Conservation (phyloP, 1,284 basidiomycete species). For the Phylloporus sp. region DNA sequence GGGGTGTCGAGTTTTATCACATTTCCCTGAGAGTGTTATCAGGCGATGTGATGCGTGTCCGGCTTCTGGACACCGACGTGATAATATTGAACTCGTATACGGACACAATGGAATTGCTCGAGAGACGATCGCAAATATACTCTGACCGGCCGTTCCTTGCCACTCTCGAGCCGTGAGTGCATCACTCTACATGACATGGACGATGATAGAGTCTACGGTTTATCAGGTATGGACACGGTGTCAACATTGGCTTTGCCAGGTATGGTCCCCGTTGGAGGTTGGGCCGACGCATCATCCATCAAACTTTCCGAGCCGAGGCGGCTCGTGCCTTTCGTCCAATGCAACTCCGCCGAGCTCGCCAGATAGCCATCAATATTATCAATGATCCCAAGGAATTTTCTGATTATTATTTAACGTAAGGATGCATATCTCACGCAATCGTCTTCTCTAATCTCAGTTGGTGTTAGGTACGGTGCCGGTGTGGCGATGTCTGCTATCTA, state of each 20-base stretch:
- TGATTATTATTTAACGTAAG: not conserved
- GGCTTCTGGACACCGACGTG: slow-evolving; percentile 12
- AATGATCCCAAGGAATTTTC: not conserved
- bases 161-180: slow-evolving; percentile 11
- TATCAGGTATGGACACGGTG: slow-evolving; percentile 6
- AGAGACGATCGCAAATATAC: slow-evolving; percentile 22
- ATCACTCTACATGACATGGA: no score
- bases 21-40: rapidly evolving
- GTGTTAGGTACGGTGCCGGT: no score
- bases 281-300: slow-evolving; percentile 9
- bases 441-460: no score
- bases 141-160: slow-evolving; percentile 19
- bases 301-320: slow-evolving; percentile 9
- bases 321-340: slow-evolving; percentile 3
- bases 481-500: no score
- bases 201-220: not conserved
- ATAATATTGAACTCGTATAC: slow-evolving; percentile 14
- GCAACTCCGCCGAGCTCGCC: slow-evolving; percentile 15
- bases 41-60: slow-evolving; percentile 21
- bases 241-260: not conserved
- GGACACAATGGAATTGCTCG: slow-evolving; percentile 9
- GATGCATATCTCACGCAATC: not conserved
- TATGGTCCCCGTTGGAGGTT: slow-evolving; percentile 14
- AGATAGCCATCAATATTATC: not conserved
- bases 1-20: not conserved